Percentiles rank a stretch among this genome's conserved stretches.
Conservation (phyloP, 257 asterid species). For the Salvia splendens region DNA sequence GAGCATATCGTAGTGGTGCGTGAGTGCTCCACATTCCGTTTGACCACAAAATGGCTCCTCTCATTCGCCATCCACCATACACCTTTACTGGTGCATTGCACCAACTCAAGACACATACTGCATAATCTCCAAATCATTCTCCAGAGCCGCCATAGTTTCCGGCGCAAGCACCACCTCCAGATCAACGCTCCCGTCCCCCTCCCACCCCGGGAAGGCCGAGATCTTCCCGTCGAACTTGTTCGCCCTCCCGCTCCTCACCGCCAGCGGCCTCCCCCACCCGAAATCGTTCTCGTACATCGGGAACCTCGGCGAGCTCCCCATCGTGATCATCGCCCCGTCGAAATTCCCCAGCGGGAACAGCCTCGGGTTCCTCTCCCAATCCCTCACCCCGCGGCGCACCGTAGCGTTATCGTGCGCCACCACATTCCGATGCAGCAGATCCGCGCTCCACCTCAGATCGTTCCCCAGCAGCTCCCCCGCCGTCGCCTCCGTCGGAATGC, state of each 20-base stretch:
- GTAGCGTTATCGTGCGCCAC: conserved; percentile 67
- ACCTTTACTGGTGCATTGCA: background rate
- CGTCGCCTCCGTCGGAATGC: conserved; percentile 68
- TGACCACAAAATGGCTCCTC: background rate
- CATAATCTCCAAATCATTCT: conserved; percentile 72
- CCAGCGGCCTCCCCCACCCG: conserved; percentile 92
- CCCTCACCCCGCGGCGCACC: conserved; percentile 73
- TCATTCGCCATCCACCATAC: too few species aligned
- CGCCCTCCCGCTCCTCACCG: conserved; percentile 85
- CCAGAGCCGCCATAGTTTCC: conserved; percentile 68
- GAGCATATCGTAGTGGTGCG: too few species aligned
- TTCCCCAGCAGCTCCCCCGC: conserved; percentile 57
- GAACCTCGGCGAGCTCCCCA: conserved; percentile 98
- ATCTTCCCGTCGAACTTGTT: conserved; percentile 96
- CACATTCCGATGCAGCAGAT: conserved; percentile 66
- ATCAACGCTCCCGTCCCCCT: conserved; percentile 88
- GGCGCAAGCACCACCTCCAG: conserved; percentile 91
- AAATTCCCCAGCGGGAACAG: conserved; percentile 87
- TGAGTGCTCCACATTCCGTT: background rate
- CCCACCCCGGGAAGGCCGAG: conserved; percentile 83
- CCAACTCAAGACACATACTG: conserved; percentile 49
- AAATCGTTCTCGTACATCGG: conserved; percentile 96
- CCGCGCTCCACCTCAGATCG: conserved; percentile 69
- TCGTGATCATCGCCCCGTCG: conserved; percentile 95
- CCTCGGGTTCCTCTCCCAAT: conserved; percentile 81